Base-by-base conservation (phyloP, 306 rosid genomes). In the Carpinus viminea region DNA sequence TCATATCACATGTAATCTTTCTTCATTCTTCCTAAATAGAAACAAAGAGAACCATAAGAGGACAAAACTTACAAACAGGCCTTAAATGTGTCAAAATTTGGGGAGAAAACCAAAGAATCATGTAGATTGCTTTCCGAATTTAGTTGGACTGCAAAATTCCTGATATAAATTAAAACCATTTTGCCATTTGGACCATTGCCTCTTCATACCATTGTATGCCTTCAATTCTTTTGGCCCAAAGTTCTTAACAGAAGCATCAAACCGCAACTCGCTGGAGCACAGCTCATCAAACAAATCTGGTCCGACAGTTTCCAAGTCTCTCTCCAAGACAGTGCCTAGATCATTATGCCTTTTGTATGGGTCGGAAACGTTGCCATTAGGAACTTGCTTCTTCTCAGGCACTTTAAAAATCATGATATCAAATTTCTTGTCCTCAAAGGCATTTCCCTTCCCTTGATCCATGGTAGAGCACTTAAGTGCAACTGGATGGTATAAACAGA, bases 121-220 rank as follows among this genome's bases (percentile, higher is more conserved):
- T 3, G 64, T 12, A 0, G 36, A 20, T 21, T 21, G 34, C 56
- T 72, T 73, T 75, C 68, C 68, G 56, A 74, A 71, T 71, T 83
- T 48, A 77, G 83, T 83, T 59, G 68, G 79, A 71, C 47, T 61
- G 73, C 79, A 65, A 41, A 81, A 83, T 26, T 82, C 87, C 74
- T 76, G 81, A 55, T 84, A 87, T 8, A 74, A 47, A 47, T 47
- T 11, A 47, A 85, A 82, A 47, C 60, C 64, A 11, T 75, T 60
- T 75, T 89, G 87, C 93, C 92, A 91, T 74, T 83, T 89, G 50
- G 86, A 81, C 83, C 88, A 80, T 77, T 88, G 88, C 68, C 76
- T 86, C 84, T 89, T 90, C 73, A 85, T 70, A 70, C 83, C 47
- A 74, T 64, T 79, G 74, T 78, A 88, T 68, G 85, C 85, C 84